A percentile compares a stretch with the other conserved stretches of the same genome.
Conservation (phyloP, 2,329 filamentous ascomycete genomes). For the Claviceps maximensis region DNA sequence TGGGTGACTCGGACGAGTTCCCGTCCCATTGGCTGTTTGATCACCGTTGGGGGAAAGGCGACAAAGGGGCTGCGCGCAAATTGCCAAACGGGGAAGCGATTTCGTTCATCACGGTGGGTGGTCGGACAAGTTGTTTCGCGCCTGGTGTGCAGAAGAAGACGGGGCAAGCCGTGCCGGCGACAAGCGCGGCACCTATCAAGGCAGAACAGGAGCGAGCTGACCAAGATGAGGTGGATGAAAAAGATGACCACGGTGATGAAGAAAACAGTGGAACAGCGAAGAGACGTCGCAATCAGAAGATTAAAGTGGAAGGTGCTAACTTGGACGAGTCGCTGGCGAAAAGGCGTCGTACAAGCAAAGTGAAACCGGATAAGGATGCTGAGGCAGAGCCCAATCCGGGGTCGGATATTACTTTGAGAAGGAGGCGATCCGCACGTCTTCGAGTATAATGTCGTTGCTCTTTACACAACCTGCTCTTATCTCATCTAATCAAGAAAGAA, state of each 20-base stretch:
- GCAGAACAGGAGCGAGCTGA: conserved; percentile 10
- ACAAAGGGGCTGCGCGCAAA: conserved; percentile 51
- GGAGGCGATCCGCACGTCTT: conserved; percentile 9
- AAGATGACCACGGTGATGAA: not conserved
- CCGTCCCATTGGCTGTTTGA: conserved; percentile 82
- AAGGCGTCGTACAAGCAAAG: conserved; percentile 12
- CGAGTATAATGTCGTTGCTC: not conserved
- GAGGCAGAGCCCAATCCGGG: conserved; percentile 3
- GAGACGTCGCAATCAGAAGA: conserved; percentile 15
- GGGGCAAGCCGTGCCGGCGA: conserved; percentile 26
- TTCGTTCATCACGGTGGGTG: conserved; percentile 76
- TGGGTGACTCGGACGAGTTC: conserved; percentile 74
- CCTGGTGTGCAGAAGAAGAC: conserved; percentile 76
- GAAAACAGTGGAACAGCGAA: conserved; percentile 11
- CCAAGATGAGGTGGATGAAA: not conserved
- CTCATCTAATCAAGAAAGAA: not conserved
- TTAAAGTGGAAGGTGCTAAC: conserved; percentile 12
- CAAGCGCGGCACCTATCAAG: conserved; percentile 29
- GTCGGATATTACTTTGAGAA: conserved; percentile 4
- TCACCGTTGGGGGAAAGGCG: conserved; percentile 81
- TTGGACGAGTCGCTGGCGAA: conserved; percentile 14
- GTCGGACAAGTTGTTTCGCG: conserved; percentile 80
- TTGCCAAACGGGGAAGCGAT: conserved; percentile 79
- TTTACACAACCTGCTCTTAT: not conserved
- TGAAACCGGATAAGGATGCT: conserved; percentile 13